Evolutionary conservation across 2,329 filamentous ascomycete genomes (phyloP).

Genomic region (Colletotrichum tamarilloi): DNA sequence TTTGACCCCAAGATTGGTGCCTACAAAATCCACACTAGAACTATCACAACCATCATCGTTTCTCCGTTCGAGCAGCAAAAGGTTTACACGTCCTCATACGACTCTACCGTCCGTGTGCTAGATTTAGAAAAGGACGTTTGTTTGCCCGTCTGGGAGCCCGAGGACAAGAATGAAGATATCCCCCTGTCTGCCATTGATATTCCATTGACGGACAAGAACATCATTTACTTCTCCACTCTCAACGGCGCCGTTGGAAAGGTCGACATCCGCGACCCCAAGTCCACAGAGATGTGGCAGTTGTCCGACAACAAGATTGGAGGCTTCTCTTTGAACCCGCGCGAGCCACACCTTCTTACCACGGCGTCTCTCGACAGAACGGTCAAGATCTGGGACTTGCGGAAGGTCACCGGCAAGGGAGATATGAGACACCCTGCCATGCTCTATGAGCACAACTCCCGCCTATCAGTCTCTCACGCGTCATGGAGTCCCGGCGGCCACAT

Average conservation of each 20-base stretch:
- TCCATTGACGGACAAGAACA: conserved; percentile 74
- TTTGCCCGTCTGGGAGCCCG: conserved; percentile 82
- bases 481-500: conserved; percentile 89
- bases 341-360: conserved; percentile 87
- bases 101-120: conserved; percentile 88
- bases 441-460: conserved; percentile 82
- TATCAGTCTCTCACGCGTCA: conserved; percentile 92
- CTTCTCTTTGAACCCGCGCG: conserved; percentile 83
- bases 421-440: conserved; percentile 74
- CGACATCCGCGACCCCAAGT: conserved; percentile 74
- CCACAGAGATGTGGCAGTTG: conserved; percentile 76
- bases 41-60: conserved; percentile 87
- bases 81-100: conserved; percentile 89
- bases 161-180: conserved; percentile 75
- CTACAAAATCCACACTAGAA: conserved; percentile 89
- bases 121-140: conserved; percentile 86
- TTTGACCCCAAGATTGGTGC: conserved; percentile 84
- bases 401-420: conserved; percentile 74
- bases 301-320: conserved; percentile 96
- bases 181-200: conserved; percentile 90
- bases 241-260: conserved; percentile 83
- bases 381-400: conserved; percentile 92
- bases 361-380: conserved; percentile 90
- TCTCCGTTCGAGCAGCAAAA: conserved; percentile 77
- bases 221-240: conserved; percentile 88